These are phyloP conservation scores for Debaryomyces sp. DNA, from an alignment of 1,139 yeast genomes.

Conservation along the genomic window DNA sequence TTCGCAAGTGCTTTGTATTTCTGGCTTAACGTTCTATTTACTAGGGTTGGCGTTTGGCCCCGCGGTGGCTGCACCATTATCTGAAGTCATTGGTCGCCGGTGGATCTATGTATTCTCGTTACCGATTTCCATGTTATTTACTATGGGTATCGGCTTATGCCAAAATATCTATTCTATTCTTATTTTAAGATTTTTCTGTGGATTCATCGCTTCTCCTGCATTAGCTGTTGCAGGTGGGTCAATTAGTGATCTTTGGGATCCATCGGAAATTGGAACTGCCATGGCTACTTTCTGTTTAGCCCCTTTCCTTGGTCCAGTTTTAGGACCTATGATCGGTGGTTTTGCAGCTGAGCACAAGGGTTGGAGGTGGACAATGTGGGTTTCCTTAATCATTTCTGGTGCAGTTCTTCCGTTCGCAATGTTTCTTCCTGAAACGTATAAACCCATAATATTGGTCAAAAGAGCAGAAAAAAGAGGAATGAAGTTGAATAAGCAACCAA, in stretches of 20 bases:
- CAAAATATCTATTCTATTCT: conserved; percentile 58
- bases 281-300: conserved; percentile 71
- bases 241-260: conserved; percentile 72
- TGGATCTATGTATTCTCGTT: conserved; percentile 60
- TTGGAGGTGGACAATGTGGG: conserved; percentile 83
- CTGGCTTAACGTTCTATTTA: conserved; percentile 72
- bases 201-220: conserved; percentile 82
- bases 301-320: conserved; percentile 78
- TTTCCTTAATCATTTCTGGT: conserved; percentile 72
- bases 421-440: conserved; percentile 71
- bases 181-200: conserved; percentile 77
- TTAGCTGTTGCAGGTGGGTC: conserved; percentile 88
- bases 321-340: conserved; percentile 84
- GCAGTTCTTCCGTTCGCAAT: conserved; percentile 58
- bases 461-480: conserved; percentile 67
- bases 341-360: conserved; percentile 68
- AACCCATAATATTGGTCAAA: conserved; percentile 56
- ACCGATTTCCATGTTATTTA: conserved; percentile 71
- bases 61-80: conserved; percentile 72
- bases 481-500: conserved; percentile 38
- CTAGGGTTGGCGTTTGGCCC: conserved; percentile 78
- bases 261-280: conserved; percentile 66
- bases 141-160: conserved; percentile 74
- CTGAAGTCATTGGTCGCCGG: conserved; percentile 72
- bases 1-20: conserved; percentile 59